Percentiles rank a stretch among this genome's conserved stretches.
Evolutionary conservation across 306 rosid genomes (phyloP).

Genomic region (Cajanus cajan): DNA sequence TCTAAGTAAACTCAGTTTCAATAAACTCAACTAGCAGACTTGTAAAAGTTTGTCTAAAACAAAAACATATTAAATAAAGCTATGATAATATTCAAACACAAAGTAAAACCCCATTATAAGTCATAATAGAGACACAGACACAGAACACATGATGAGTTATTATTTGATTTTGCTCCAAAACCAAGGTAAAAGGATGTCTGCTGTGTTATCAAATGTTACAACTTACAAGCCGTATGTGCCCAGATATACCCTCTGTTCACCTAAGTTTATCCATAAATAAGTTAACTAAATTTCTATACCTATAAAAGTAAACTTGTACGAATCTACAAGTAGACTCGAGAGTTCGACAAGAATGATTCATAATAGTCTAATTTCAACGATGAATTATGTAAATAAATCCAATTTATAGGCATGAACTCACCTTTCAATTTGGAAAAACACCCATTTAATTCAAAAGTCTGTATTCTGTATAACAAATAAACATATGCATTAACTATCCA

Average conservation of each 20-base stretch:
- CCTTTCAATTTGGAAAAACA: constrained; percentile 14
- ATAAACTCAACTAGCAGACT: background rate
- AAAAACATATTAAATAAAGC: background rate
- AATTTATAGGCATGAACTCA: constrained; percentile 20
- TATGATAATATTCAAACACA: background rate
- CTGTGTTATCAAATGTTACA: background rate
- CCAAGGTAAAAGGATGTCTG: background rate
- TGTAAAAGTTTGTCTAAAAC: too few relatives aligned
- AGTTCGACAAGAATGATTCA: background rate
- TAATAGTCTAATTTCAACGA: background rate
- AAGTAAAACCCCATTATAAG: background rate
- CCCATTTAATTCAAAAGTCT: constrained; percentile 17
- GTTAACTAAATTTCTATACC: background rate
- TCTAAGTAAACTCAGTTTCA: background rate
- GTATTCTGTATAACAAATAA: constrained; percentile 12
- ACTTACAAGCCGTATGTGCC: background rate
- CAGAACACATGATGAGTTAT: background rate
- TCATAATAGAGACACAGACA: background rate
- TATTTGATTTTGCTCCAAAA: background rate
- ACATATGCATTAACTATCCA: constrained; percentile 26
- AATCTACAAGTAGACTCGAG: background rate
- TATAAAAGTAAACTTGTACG: background rate
- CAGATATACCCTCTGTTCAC: background rate
- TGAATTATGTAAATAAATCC: background rate
- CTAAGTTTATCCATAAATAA: background rate